phyloP scores from a whole-genome alignment of 176 grass and related monocot genomes.

The Tillandsia leiboldiana region DNA sequence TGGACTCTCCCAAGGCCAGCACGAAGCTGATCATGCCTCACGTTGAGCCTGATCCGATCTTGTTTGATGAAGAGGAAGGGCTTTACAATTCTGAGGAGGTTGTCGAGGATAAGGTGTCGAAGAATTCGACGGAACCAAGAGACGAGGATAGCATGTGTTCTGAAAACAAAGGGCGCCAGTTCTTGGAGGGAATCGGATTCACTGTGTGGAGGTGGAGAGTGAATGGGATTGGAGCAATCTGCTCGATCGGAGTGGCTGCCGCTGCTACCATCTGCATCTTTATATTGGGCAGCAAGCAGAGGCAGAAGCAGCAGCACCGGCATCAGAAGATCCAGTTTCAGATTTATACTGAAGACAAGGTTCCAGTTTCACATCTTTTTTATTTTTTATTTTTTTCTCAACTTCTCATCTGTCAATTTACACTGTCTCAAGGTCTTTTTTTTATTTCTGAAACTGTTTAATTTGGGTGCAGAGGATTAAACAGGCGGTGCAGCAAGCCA shows the following conservation, averaged over 20 bases:
- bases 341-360: slow-evolving; percentile 52
- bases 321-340: slow-evolving; percentile 58
- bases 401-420: neutral
- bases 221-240: slow-evolving; percentile 57
- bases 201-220: slow-evolving; percentile 32
- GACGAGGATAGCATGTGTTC: slow-evolving; percentile 6
- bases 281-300: slow-evolving; percentile 36
- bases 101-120: slow-evolving; percentile 7
- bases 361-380: neutral
- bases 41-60: slow-evolving; percentile 3
- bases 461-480: slow-evolving; percentile 53
- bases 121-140: neutral
- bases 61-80: slow-evolving; percentile 22
- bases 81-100: slow-evolving; percentile 7
- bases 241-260: slow-evolving; percentile 66
- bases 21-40: neutral
- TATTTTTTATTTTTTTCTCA: neutral
- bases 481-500: slow-evolving; percentile 44
- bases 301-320: slow-evolving; percentile 25
- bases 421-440: too few species aligned
- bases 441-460: slow-evolving; percentile 1
- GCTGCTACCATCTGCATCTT: slow-evolving; percentile 68
- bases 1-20: slow-evolving; percentile 4
- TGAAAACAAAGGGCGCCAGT: neutral
- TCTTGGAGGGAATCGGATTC: slow-evolving; percentile 29